Percentiles rank a stretch among this genome's conserved stretches.
Conservation (phyloP, 805 yeast genomes). For the Candida ulmi region DNA sequence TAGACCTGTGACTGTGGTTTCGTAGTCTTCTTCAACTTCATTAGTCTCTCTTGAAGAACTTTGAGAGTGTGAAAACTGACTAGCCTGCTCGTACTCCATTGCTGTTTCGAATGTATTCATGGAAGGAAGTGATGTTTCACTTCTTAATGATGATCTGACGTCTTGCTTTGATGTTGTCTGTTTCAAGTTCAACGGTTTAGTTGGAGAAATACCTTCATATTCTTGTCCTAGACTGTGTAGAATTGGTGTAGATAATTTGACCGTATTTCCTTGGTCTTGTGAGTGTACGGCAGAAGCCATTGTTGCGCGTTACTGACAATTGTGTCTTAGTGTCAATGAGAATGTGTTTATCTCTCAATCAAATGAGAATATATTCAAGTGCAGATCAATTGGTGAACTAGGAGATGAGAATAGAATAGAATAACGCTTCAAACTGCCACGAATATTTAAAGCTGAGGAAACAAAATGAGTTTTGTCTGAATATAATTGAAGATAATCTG, state of each 20-base stretch:
- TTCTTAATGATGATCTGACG: neutral
- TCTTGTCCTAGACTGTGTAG: neutral
- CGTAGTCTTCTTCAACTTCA: neutral
- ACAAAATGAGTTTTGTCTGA: no score
- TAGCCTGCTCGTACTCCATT: conserved; percentile 5
- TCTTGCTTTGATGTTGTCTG: neutral
- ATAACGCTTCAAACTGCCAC: no score
- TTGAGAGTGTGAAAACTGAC: neutral
- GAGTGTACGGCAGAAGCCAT: neutral
- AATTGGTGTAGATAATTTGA: conserved; percentile 7
- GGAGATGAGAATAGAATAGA: no score
- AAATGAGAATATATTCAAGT: no score
- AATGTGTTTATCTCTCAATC: no score
- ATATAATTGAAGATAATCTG: no score
- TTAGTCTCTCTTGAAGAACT: neutral
- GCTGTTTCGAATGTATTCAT: conserved; percentile 19
- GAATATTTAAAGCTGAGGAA: no score
- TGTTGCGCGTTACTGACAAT: neutral
- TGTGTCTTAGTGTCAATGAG: no score
- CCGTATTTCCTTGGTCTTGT: neutral
- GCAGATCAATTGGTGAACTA: no score
- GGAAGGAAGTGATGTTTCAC: conserved; percentile 6
- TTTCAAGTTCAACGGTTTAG: conserved; percentile 19
- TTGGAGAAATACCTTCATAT: conserved; percentile 19
- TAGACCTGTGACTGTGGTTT: no score